Percentiles rank a stretch among this genome's conserved stretches.
Evolutionary conservation across 805 yeast species (phyloP).

Genomic region (Teunomyces panamensis): DNA sequence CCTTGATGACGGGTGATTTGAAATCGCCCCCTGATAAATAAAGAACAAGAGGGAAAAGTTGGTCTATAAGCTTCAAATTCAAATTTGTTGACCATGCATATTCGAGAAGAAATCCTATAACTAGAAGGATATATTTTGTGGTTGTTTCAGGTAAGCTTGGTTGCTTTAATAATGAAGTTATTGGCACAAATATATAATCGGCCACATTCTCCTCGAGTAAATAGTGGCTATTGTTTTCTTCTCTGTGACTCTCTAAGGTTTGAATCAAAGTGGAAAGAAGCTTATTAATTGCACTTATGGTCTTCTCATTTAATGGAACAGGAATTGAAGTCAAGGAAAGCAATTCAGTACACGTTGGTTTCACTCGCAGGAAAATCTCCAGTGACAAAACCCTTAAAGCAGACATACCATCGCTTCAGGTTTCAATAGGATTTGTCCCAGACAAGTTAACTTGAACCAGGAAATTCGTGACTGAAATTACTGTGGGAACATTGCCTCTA

Average conservation of each 20-base stretch:
- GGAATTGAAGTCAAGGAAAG: neutral
- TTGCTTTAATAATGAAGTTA: constrained; percentile 31
- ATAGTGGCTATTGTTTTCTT: constrained; percentile 13
- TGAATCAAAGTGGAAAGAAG: neutral
- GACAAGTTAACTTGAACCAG: neutral
- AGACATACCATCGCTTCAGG: neutral
- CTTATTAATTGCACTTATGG: neutral
- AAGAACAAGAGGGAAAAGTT: constrained; percentile 31
- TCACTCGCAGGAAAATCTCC: constrained; percentile 24
- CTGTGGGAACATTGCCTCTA: neutral
- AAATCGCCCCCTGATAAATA: constrained; percentile 16
- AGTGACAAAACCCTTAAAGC: constrained; percentile 4
- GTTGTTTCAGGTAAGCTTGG: constrained; percentile 19
- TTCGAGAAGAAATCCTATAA: constrained; percentile 26
- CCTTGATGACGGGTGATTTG: neutral
- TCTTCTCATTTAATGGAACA: neutral
- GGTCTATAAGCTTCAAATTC: constrained; percentile 27
- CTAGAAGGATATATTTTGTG: constrained; percentile 21
- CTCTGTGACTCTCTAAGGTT: constrained; percentile 14
- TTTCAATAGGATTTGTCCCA: no score
- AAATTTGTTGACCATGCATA: constrained; percentile 29
- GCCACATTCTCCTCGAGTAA: constrained; percentile 30
- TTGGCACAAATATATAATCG: constrained; percentile 41
- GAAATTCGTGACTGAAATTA: neutral
- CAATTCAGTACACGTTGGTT: constrained; percentile 30